These are phyloP conservation scores for Ascochyta clinopodiicola DNA, from an alignment of 2,329 filamentous ascomycete genomes.

Conservation along the genomic window DNA sequence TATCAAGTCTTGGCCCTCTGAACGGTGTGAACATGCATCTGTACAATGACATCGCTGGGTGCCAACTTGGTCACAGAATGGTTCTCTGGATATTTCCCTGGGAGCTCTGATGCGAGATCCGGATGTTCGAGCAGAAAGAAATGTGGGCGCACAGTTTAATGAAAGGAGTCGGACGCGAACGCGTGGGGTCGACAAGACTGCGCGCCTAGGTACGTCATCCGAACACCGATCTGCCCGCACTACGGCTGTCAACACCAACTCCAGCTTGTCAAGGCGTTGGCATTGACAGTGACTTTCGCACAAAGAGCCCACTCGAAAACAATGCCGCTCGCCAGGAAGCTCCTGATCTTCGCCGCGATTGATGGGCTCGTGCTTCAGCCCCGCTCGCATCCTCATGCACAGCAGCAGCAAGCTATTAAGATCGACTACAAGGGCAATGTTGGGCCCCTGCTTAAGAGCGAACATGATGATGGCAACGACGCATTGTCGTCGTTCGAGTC, in stretches of 20 bases:
- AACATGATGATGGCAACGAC: conserved; percentile 47
- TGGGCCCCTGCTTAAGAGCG: conserved; percentile 53
- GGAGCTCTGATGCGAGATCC: no score
- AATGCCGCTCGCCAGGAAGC: conserved; percentile 83
- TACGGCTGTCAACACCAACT: conserved; percentile 4
- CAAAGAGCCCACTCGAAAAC: not conserved
- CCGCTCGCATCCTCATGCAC: conserved; percentile 61
- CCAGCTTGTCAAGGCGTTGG: not conserved
- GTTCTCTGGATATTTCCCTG: no score
- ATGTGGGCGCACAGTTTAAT: no score
- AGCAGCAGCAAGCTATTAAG: conserved; percentile 65
- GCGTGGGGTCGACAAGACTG: not conserved
- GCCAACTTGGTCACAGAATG: no score
- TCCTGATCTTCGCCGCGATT: conserved; percentile 78
- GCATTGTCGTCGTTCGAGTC: conserved; percentile 53
- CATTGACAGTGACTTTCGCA: not conserved
- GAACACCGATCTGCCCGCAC: conserved; percentile 1
- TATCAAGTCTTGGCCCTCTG: no score
- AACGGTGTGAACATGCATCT: no score
- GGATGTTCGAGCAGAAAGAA: no score
- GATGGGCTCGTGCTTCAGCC: conserved; percentile 82
- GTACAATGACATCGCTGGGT: no score
- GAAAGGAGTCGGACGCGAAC: no score
- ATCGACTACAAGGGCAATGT: conserved; percentile 73
- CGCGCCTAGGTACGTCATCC: conserved; percentile 1